Base-by-base conservation (phyloP, 2,329 filamentous ascomycete genomes). In the Mariannaea elegans region DNA sequence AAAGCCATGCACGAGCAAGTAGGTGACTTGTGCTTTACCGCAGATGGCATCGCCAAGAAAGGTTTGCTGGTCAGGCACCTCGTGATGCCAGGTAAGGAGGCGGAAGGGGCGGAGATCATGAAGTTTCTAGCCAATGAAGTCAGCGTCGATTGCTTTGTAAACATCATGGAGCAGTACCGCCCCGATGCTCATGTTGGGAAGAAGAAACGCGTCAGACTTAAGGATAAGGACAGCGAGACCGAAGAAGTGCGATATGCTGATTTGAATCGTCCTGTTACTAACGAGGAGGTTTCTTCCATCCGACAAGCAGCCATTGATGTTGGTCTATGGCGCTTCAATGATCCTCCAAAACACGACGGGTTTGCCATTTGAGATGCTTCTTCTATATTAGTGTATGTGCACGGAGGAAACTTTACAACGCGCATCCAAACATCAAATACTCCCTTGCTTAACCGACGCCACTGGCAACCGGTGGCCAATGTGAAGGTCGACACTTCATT, bases 131-230 rank as follows among this genome's bases (percentile, higher is more conserved):
- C 91, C 0, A 80, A 84, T 24, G 85, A 93, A 51, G 82, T 96
- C 2, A 92, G 90, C 3, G 83, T 80, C 55, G 91, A 95, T 73
- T 82, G 90, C 41, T 94, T 94, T 75, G 85, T 95, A 60, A 90
- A 96, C 72, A 89, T 96, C 65, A 95, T 95, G 92, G 92, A 96
- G 76, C 92, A 96, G 76, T 95, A 95, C 71, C 88, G 87, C 63
- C 92, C 92, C 0, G 86, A 90, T 64, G 92, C 91, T 0, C 88
- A 96, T 73, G 92, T 96, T 1, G 92, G 92, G 3, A 94, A 93
- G 78, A 78, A 81, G 53, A 86, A 78, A 66, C 65, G 69, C 31
- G 56, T 48, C 13, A 75, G 64, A 23, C 2, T 39, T 12, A 65
- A 62, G n/a, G 45, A 60, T 8, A 63, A 58, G 6, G 24, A 36